Base-by-base conservation (phyloP, 2,329 filamentous ascomycete species). In the Orbilia blumenaviensis region DNA sequence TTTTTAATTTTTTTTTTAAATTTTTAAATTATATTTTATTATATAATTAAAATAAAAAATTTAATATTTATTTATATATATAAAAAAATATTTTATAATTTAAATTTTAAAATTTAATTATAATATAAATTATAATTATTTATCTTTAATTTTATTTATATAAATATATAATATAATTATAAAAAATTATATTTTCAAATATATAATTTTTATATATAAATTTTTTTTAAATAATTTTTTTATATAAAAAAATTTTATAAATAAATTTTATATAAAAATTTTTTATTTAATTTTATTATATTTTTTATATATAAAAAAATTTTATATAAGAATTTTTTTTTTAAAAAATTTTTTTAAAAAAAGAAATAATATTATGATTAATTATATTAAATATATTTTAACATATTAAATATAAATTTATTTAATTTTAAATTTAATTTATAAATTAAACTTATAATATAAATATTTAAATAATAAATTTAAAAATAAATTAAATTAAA, bases 61-160 rank as follows among this genome's bases (percentile, higher is more conserved):
- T 38, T 38, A 38, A 38, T 12, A 38, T 38, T 38, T 38, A 38
- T 12, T 38, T 38, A 12, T 38, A 38, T 38, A 38, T 38, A 12
- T 3, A 38, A 32, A 54, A 29, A 8, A 16, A 14, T 27, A 9
- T 54, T 14, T 54, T 29, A 54, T 27, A n/a, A 27, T 54, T 54
- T 25, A 54, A 29, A 16, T 27, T 29, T 32, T 62, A 25, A 72
- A 66, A 44, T 32, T 38, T 7, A 7, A 38, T 38, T 38, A 38
- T 6, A 62, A 61, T 38, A 44, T 58, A 60, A 23, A 44, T 73
- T 76, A 61, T 64, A 41, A 36, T 60, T 38, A 38, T 3, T 7
- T 38, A 7, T 7, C n/a, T 38, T 38, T 12, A 38, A 38, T 38
- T 34, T 10, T 62, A 23, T 46, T 46, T 34, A 34, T 34, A 34